phyloP scores from a whole-genome alignment of 2,329 filamentous ascomycete species.

The Colletotrichum lupini region DNA sequence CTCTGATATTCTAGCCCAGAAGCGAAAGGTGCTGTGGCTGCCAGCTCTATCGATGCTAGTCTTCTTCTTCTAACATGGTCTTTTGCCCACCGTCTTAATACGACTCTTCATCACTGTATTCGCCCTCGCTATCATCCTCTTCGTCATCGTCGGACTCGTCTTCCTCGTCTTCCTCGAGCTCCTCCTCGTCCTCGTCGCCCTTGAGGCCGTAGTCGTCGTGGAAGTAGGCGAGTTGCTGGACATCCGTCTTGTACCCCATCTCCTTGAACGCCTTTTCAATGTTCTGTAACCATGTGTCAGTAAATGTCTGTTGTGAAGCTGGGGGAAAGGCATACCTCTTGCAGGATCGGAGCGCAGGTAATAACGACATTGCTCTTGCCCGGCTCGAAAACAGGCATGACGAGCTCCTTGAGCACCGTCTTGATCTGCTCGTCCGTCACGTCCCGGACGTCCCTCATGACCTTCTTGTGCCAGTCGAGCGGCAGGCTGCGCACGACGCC shows the following conservation, averaged over 20 bases:
- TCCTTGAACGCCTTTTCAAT: constrained; percentile 79
- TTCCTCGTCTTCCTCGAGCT: constrained; percentile 64
- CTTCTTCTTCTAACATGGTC: constrained; percentile 3
- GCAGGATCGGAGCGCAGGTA: constrained; percentile 87
- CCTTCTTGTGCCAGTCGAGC: constrained; percentile 80
- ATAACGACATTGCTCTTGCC: constrained; percentile 86
- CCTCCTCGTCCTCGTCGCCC: constrained; percentile 68
- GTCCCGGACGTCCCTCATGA: constrained; percentile 80
- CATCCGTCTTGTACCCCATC: constrained; percentile 82
- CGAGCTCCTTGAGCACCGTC: constrained; percentile 76
- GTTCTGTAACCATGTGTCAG: constrained; percentile 59
- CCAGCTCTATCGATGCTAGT: constrained; percentile 1
- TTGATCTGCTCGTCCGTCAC: constrained; percentile 83
- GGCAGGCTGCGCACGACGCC: constrained; percentile 82
- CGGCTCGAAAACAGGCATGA: constrained; percentile 84
- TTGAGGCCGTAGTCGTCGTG: constrained; percentile 90
- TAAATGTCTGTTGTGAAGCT: not conserved
- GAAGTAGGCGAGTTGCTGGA: constrained; percentile 81
- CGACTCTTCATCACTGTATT: constrained; percentile 49
- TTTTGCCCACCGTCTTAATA: constrained; percentile 5
- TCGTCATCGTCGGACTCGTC: constrained; percentile 65
- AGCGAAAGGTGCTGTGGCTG: not conserved
- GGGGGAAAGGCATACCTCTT: constrained; percentile 59
- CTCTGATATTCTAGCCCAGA: not conserved
- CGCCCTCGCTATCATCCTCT: constrained; percentile 60